These are phyloP conservation scores for Luvunga scandens DNA, from an alignment of 345 rosid genomes.

Conservation along the genomic window DNA sequence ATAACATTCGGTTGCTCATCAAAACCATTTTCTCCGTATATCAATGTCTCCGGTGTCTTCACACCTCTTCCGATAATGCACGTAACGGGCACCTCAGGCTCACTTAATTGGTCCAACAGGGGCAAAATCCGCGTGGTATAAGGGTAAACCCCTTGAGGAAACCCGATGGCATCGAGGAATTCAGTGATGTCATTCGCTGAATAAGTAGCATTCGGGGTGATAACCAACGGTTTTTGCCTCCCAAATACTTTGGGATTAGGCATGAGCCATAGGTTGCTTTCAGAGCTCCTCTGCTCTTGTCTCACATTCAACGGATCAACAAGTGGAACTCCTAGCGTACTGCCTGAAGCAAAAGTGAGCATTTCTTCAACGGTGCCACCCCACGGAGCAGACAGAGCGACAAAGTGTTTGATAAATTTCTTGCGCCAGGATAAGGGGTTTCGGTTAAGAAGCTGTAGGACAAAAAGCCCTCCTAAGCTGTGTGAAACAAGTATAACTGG, in stretches of 20 bases:
- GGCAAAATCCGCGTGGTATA: conserved; percentile 59
- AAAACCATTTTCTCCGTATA: conserved; percentile 52
- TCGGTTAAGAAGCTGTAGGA: conserved; percentile 62
- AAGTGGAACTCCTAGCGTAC: conserved; percentile 68
- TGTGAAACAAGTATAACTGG: conserved; percentile 74
- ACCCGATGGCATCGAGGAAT: conserved; percentile 66
- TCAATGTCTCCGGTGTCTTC: conserved; percentile 56
- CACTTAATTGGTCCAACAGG: conserved; percentile 26
- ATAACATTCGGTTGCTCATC: conserved; percentile 55
- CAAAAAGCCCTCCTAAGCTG: conserved; percentile 84
- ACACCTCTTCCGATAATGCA: conserved; percentile 60
- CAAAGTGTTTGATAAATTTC: conserved; percentile 61
- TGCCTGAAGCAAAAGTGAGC: conserved; percentile 73
- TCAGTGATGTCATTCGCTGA: conserved; percentile 44
- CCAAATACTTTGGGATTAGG: conserved; percentile 56
- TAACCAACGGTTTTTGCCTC: conserved; percentile 38
- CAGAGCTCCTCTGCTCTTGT: conserved; percentile 69
- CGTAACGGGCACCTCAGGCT: conserved; percentile 64
- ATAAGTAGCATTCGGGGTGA: conserved; percentile 44
- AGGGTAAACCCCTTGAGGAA: conserved; percentile 54
- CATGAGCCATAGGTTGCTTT: conserved; percentile 84
- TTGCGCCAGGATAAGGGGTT: conserved; percentile 61
- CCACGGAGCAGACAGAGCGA: conserved; percentile 82
- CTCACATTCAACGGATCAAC: conserved; percentile 77
- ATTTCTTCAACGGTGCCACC: conserved; percentile 64